Evolutionary conservation across 2,329 filamentous ascomycete genomes (phyloP), one percentile per base, ranked within the genome.

Genomic region (Sporothrix mexicana): DNA sequence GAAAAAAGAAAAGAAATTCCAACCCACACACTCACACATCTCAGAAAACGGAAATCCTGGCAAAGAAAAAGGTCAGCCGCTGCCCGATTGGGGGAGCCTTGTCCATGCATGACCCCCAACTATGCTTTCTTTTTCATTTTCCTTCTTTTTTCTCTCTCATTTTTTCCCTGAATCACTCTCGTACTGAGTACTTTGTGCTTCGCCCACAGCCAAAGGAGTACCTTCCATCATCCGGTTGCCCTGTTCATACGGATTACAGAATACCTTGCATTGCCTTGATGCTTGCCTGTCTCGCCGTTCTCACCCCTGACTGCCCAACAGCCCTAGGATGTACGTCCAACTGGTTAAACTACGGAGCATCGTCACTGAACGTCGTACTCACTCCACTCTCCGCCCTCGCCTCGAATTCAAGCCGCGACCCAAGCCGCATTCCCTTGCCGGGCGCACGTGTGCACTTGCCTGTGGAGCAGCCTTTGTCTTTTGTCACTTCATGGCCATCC

Each of bases 71-170:
- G 15, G 47, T 30, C 66, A 53, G 66, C 47, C 66, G 25, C 25
- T 30, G 59, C 41, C n/a, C n/a, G 17, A 20, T 20, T 23, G 17
- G 30, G 30, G 47, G 49, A 41, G 53, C 36, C 68, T 70, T 61
- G 53, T 53, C 43, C 41, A 61, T 71, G 69, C 69, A 71, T 64
- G 57, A 71, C 57, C 69, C 69, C 69, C 69, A 70, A 59, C 67
- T 69, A 57, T 13, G 13, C 53, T 49, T 68, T 25, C 30, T 55
- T 45, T 61, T 61, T 36, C 12, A n/a, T 36, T 41, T 41, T 61
- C 0, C 8, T 61, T 59, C 20, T 47, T 47, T 62, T 36, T 23
- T 36, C n/a, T 51, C 7, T 8, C 23, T 53, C 23, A 17, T n/a
- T 36, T 36, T 7, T 36, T 36, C 7, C 7, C 7, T 36, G 30